Conservation (phyloP, 352 stramenopile species). For the Phytophthora constricta region DNA sequence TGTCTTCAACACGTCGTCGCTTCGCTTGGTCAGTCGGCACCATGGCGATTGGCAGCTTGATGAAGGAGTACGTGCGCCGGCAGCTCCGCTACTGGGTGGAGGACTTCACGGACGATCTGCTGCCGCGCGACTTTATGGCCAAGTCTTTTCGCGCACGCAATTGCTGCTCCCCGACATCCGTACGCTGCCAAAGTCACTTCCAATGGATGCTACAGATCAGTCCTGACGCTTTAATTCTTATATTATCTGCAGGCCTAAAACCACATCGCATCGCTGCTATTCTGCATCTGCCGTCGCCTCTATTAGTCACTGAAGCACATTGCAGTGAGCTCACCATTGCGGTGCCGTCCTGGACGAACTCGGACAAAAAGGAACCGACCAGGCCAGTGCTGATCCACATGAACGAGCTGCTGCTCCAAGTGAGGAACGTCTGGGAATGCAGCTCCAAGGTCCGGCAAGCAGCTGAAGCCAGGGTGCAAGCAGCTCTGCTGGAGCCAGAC, state of each 20-base stretch:
- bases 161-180: conserved; percentile 58
- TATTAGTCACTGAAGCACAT: conserved; percentile 61
- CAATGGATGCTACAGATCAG: no score
- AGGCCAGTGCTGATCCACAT: conserved; percentile 56
- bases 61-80: conserved; percentile 77
- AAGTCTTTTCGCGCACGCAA: conserved; percentile 57
- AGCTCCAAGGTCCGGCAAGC: conserved; percentile 46
- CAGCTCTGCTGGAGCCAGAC: conserved; percentile 55
- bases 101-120: conserved; percentile 61
- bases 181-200: no score
- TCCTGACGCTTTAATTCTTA: background rate
- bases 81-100: conserved; percentile 76
- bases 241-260: conserved; percentile 72
- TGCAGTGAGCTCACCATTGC: conserved; percentile 64
- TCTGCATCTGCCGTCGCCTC: conserved; percentile 46
- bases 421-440: conserved; percentile 57
- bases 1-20: background rate
- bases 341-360: conserved; percentile 61
- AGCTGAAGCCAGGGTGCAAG: conserved; percentile 38
- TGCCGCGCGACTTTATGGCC: conserved; percentile 61
- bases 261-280: conserved; percentile 58
- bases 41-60: conserved; percentile 41
- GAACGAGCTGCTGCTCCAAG: conserved; percentile 57
- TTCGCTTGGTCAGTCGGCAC: no score
- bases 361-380: conserved; percentile 58